Evolutionary conservation across 192 early-diverging fungal genomes (phyloP), one percentile per base, ranked within the genome.

Genomic region (Coemansia erecta): DNA sequence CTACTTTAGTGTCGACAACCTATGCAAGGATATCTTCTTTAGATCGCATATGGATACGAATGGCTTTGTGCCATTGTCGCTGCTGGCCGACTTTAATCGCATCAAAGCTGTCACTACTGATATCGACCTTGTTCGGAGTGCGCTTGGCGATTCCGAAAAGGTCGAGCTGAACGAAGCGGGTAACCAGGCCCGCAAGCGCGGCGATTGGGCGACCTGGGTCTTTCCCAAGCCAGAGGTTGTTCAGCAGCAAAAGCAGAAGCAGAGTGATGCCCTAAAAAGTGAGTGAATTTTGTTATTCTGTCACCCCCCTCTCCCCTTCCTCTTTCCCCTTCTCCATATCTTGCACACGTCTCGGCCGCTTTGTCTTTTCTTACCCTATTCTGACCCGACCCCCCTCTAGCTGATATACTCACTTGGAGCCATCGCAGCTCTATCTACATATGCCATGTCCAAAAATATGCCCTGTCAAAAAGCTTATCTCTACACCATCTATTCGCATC

Each of bases 1-100:
- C 77, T 99, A 99, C 81, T 98, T 98, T 64, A 94, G 91, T 48
- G 85, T 97, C 44, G 95, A 98, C 41, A 99, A 99, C 63, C 81
- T 99, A 52, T 94, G 92, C 87, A 91, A 90, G 53, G 97, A 99
- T 71, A 83, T 98, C 17, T 99, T 84, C 74, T 93, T 99, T 81
- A 88, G 97, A 45, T 73, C 79, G 44, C 90, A 96, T 65, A 99
- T 99, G 95, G 85, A 94, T 53, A 54, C 82, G 4, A 82, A 89
- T 45, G 97, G 97, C 19, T 92, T 81, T 61, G 91, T 99, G 19
- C 83, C 87, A 6, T 66, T 98, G 44, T 70, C 72, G 8, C 72
- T 96, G 0, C 73, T 99, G 55, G 85, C 89, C 21, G 84, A 83
- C 49, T 99, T 99, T 73, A 96, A 95, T 64, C 90, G 97, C 22